Evolutionary conservation across 1,139 yeast species (phyloP).

Genomic region (Sporopachydermia cereana): DNA sequence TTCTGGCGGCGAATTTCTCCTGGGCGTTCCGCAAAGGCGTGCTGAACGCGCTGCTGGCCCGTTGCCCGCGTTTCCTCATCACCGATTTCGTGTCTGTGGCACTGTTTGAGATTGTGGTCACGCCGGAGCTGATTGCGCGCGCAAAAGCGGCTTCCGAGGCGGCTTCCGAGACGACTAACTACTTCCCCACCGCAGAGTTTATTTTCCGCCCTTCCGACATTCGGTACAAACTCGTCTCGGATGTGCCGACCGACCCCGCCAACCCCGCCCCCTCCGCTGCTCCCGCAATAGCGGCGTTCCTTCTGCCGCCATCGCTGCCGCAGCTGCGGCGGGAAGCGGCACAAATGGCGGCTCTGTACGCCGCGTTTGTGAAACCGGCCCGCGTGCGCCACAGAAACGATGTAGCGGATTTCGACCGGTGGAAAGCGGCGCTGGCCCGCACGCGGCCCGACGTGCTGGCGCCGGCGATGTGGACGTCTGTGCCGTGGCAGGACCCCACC

Average conservation of each 20-base stretch:
- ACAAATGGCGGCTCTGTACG: neutral
- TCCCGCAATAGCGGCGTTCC: neutral
- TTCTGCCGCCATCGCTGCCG: neutral
- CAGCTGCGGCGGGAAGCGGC: neutral
- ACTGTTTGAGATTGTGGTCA: neutral
- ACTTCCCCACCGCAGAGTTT: neutral
- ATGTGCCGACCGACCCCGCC: neutral
- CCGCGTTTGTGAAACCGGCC: neutral
- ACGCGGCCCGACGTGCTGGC: neutral
- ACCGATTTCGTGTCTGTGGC: neutral
- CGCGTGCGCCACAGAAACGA: neutral
- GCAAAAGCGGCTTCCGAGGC: neutral
- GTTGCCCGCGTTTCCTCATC: neutral
- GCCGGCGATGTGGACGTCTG: constrained; percentile 1
- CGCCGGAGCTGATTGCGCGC: neutral
- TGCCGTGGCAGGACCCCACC: neutral
- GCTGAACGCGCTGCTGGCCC: constrained; percentile 1
- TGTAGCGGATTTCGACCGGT: neutral
- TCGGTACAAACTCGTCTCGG: neutral
- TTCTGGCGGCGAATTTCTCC: neutral
- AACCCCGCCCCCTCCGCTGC: neutral
- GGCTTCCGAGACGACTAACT: neutral
- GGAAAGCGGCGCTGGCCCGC: neutral
- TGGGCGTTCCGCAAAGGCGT: neutral
- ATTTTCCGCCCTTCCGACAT: neutral